Evolutionary conservation across 768 basidiomycete genomes (phyloP).

Genomic region (Boletus speciosus): DNA sequence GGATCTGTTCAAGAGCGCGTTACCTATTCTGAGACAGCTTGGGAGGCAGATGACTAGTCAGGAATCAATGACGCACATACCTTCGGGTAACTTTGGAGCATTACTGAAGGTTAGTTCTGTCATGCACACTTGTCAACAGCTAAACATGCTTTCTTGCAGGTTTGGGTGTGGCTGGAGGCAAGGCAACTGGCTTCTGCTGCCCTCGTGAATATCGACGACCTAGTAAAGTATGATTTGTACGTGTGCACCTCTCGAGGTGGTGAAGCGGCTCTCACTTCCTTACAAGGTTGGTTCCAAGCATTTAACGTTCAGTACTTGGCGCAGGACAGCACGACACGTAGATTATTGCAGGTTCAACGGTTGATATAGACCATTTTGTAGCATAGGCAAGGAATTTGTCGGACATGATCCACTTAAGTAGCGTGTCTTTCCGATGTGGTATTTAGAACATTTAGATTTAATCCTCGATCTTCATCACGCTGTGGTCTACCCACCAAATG

Average conservation of each 20-base stretch:
- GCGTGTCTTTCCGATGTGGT: constrained; percentile 15
- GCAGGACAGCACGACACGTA: constrained; percentile 6
- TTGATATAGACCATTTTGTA: constrained; percentile 18
- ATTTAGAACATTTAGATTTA: constrained; percentile 2
- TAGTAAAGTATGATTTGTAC: constrained; percentile 85
- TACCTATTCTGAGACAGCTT: constrained; percentile 90
- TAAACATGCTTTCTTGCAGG: constrained; percentile 37
- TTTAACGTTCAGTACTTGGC: constrained; percentile 28
- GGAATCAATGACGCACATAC: constrained; percentile 56
- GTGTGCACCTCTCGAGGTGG: constrained; percentile 27
- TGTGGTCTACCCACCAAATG: constrained; percentile 14
- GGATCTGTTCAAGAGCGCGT: constrained; percentile 92
- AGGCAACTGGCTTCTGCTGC: constrained; percentile 79
- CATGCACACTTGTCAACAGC: neutral
- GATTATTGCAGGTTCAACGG: constrained; percentile 5
- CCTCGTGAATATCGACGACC: constrained; percentile 76
- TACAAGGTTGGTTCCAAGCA: constrained; percentile 48
- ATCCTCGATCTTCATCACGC: neutral
- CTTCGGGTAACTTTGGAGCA: constrained; percentile 71
- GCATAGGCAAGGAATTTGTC: constrained; percentile 12
- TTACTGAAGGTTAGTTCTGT: constrained; percentile 72
- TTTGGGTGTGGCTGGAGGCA: constrained; percentile 94
- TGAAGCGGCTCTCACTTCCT: constrained; percentile 13
- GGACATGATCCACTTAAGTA: neutral
- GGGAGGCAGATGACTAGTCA: constrained; percentile 87